Evolutionary conservation across 1,139 yeast genomes (phyloP).

Genomic region (Taphrina sp.): DNA sequence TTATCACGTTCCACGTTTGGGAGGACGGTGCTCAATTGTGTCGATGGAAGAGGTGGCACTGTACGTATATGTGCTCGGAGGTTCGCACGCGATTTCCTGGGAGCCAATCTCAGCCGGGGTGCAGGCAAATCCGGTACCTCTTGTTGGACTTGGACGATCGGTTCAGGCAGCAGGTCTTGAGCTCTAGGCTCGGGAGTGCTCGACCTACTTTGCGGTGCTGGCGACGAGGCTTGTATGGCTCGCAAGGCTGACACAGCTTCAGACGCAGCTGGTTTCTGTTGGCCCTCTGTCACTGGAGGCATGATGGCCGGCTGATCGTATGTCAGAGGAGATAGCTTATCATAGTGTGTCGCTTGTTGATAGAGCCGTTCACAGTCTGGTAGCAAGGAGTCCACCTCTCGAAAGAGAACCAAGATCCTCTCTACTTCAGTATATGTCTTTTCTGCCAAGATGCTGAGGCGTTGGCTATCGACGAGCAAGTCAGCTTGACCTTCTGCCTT

Average conservation of each 20-base stretch:
- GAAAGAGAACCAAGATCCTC: conserved; percentile 7
- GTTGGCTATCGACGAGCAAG: conserved; percentile 1
- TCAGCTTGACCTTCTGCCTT: conserved; percentile 10
- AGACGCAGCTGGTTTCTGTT: background rate
- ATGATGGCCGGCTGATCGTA: background rate
- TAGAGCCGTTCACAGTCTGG: conserved; percentile 1
- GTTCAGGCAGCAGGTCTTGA: background rate
- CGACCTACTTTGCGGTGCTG: background rate
- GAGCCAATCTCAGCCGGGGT: conserved; percentile 8
- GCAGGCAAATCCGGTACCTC: background rate
- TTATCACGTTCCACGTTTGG: conserved; percentile 18
- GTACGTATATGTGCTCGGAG: conserved; percentile 7
- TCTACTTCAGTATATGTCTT: conserved; percentile 12
- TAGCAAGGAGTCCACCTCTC: conserved; percentile 4
- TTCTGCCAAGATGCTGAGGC: conserved; percentile 7
- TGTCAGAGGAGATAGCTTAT: conserved; percentile 1
- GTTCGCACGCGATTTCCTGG: conserved; percentile 12
- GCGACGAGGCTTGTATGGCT: conserved; percentile 10
- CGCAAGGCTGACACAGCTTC: background rate
- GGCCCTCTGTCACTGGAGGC: background rate
- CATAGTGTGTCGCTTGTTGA: conserved; percentile 3
- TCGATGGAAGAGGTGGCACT: conserved; percentile 17
- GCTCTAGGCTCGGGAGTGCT: too few relatives aligned
- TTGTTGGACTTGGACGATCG: background rate
- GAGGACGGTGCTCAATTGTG: conserved; percentile 4